Evolutionary conservation across 805 yeast genomes (phyloP).

Genomic region (Candida vartiovaarae): DNA sequence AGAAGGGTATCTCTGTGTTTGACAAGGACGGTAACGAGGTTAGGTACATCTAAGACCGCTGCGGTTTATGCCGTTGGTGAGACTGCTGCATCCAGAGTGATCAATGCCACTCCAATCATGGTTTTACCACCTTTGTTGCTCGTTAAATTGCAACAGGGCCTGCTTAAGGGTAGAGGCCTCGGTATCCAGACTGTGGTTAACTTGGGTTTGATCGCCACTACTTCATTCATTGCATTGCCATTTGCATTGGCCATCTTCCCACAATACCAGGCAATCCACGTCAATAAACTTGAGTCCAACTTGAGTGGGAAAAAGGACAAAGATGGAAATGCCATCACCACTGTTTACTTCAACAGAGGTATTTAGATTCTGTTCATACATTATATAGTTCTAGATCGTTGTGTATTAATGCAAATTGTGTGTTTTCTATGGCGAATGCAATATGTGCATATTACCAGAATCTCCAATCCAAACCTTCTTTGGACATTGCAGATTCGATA

Average conservation of each 20-base stretch:
- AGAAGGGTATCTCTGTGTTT: slow-evolving; percentile 71
- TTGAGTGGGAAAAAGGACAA: slow-evolving; percentile 55
- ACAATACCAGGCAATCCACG: slow-evolving; percentile 63
- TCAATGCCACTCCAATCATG: slow-evolving; percentile 97
- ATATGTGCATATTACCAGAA: slow-evolving; percentile 41
- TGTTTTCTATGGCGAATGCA: neutral
- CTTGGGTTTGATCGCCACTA: slow-evolving; percentile 75
- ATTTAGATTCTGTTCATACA: slow-evolving; percentile 37
- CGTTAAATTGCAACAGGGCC: slow-evolving; percentile 65
- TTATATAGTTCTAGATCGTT: no score
- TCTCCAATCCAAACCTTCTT: slow-evolving; percentile 41
- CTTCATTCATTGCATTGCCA: slow-evolving; percentile 85
- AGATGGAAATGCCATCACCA: slow-evolving; percentile 47
- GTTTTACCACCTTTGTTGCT: slow-evolving; percentile 87
- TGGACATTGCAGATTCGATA: slow-evolving; percentile 43
- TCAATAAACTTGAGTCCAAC: slow-evolving; percentile 53
- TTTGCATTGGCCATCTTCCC: slow-evolving; percentile 96
- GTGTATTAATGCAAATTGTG: neutral
- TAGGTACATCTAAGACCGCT: slow-evolving; percentile 75
- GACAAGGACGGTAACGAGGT: slow-evolving; percentile 59
- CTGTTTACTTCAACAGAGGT: slow-evolving; percentile 89
- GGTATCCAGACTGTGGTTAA: slow-evolving; percentile 65
- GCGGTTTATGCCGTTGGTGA: slow-evolving; percentile 94
- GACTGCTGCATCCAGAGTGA: slow-evolving; percentile 91
- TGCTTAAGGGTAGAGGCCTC: slow-evolving; percentile 61